Conservation (phyloP, 768 basidiomycete species). For the Tephrocybe sp. region DNA sequence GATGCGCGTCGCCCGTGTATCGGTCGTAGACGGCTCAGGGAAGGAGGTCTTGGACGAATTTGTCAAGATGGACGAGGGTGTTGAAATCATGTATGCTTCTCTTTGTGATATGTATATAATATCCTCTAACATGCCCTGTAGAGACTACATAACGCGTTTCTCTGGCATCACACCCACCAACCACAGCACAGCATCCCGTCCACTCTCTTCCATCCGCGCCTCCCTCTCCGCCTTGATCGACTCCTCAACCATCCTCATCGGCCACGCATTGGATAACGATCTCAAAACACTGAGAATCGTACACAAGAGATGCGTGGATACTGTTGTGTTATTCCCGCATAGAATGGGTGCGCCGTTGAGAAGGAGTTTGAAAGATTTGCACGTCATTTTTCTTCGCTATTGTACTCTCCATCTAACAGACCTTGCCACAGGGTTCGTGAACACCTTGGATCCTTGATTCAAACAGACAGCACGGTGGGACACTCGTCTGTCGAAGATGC, state of each 20-base stretch:
- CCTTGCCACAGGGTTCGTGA: conserved; percentile 65
- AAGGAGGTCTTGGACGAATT: conserved; percentile 77
- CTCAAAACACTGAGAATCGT: conserved; percentile 86
- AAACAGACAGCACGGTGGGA: conserved; percentile 73
- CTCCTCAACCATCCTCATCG: conserved; percentile 81
- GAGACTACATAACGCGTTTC: conserved; percentile 91
- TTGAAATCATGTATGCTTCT: conserved; percentile 65
- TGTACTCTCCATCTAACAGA: background rate
- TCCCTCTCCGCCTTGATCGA: conserved; percentile 73
- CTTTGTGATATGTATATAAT: background rate
- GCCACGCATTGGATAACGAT: conserved; percentile 93
- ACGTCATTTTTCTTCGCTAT: conserved; percentile 15
- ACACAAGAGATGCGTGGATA: conserved; percentile 85
- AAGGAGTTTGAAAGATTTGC: conserved; percentile 82
- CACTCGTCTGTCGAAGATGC: conserved; percentile 94
- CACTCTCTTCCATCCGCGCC: conserved; percentile 63
- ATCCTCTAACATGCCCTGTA: conserved; percentile 22
- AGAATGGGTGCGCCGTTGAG: conserved; percentile 69
- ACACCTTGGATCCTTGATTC: conserved; percentile 77
- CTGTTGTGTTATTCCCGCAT: conserved; percentile 85
- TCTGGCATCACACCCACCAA: conserved; percentile 71
- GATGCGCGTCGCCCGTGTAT: conserved; percentile 86
- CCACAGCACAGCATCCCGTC: conserved; percentile 58
- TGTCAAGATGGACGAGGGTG: conserved; percentile 76
- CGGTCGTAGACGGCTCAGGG: conserved; percentile 79